phyloP scores from a whole-genome alignment of 257 asterid genomes.

The Lycium barbarum region DNA sequence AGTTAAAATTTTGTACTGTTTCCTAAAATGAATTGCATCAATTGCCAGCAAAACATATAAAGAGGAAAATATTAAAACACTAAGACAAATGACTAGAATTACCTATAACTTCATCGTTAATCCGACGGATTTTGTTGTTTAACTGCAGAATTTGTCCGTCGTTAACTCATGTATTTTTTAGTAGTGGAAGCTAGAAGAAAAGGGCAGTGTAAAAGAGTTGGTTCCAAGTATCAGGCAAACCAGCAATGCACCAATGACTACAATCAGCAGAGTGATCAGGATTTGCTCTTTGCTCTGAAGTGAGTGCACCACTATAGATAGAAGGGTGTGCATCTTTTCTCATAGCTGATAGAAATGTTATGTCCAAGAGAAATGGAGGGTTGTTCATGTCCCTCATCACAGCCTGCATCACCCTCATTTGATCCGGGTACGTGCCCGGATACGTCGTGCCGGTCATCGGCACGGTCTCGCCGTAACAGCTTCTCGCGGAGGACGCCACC shows the following conservation, averaged over 20 bases:
- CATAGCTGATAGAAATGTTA: constrained; percentile 80
- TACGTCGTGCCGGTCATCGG: constrained; percentile 62
- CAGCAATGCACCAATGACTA: constrained; percentile 99
- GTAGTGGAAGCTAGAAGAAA: constrained; percentile 39
- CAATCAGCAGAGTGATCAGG: constrained; percentile 94
- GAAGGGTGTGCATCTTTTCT: constrained; percentile 99
- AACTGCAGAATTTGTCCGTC: too few relatives aligned
- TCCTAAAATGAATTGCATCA: constrained; percentile 21
- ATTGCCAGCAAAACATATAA: neutral
- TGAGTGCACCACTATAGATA: constrained; percentile 78
- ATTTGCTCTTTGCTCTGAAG: constrained; percentile 71
- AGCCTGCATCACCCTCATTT: constrained; percentile 62
- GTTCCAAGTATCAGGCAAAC: constrained; percentile 98
- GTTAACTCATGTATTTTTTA: too few relatives aligned
- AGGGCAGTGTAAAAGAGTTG: constrained; percentile 79
- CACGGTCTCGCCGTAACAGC: constrained; percentile 83
- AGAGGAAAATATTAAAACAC: too few relatives aligned
- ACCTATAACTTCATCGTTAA: too few relatives aligned
- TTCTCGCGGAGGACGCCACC: constrained; percentile 49
- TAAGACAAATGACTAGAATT: too few relatives aligned
- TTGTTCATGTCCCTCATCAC: constrained; percentile 66
- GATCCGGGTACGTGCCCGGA: constrained; percentile 65
- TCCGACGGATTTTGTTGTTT: too few relatives aligned
- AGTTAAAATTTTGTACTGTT: neutral
- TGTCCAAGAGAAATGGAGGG: constrained; percentile 86